These are phyloP conservation scores for Cardamine occulta DNA, from an alignment of 345 rosid species.

Conservation along the genomic window DNA sequence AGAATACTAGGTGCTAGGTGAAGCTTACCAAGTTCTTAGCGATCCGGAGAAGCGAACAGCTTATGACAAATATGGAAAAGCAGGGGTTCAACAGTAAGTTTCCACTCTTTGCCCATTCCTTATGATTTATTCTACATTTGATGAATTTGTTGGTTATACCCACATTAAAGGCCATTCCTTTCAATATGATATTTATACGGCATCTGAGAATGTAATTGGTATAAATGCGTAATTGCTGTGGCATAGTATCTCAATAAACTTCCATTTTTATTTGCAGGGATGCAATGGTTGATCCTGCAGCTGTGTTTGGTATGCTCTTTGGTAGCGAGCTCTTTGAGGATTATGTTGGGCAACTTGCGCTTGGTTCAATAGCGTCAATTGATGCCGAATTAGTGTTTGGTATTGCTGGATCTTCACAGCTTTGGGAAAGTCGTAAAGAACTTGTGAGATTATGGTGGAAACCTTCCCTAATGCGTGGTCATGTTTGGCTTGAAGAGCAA, in stretches of 20 bases:
- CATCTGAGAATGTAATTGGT: neutral
- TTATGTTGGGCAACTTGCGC: constrained; percentile 83
- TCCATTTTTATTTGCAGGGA: constrained; percentile 54
- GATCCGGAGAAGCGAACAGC: constrained; percentile 89
- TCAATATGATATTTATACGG: neutral
- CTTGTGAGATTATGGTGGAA: constrained; percentile 92
- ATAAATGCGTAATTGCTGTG: neutral
- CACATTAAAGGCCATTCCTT: neutral
- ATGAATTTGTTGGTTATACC: too few relatives aligned
- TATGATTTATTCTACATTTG: constrained; percentile 18
- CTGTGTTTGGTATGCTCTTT: constrained; percentile 92
- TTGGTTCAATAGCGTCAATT: constrained; percentile 63
- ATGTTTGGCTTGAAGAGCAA: constrained; percentile 84
- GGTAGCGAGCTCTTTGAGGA: constrained; percentile 94
- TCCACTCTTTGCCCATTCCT: neutral
- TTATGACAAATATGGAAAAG: constrained; percentile 87
- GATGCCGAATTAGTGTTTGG: constrained; percentile 83
- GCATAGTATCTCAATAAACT: neutral
- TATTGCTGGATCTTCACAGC: constrained; percentile 82
- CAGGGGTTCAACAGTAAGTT: constrained; percentile 78
- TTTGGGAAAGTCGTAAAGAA: constrained; percentile 82
- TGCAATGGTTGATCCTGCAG: constrained; percentile 84
- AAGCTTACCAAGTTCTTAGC: constrained; percentile 92
- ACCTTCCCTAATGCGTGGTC: constrained; percentile 69
- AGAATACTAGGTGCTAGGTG: constrained; percentile 94